phyloP scores from a whole-genome alignment of 176 grass and related monocot species.

The Oryza meridionalis region DNA sequence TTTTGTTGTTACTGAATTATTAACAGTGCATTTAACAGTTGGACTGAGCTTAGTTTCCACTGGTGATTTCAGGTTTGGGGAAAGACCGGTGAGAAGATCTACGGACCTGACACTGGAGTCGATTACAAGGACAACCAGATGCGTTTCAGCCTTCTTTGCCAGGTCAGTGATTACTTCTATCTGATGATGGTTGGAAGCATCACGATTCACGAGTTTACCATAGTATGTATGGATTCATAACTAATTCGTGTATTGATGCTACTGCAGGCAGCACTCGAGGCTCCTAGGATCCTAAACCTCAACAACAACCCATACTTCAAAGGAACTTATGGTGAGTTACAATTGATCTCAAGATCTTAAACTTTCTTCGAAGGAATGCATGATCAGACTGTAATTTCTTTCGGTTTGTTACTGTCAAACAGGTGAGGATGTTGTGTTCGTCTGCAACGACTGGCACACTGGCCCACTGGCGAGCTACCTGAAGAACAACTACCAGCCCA shows the following conservation, averaged over 20 bases:
- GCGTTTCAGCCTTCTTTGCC: slow-evolving; percentile 87
- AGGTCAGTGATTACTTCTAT: slow-evolving; percentile 42
- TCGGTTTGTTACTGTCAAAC: background rate
- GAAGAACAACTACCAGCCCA: slow-evolving; percentile 72
- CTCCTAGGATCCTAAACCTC: slow-evolving; percentile 77
- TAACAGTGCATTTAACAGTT: background rate
- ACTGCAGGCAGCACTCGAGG: slow-evolving; percentile 84
- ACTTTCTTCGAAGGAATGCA: background rate
- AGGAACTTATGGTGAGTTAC: slow-evolving; percentile 71
- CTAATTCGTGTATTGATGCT: background rate
- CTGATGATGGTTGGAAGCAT: background rate
- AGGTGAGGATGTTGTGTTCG: slow-evolving; percentile 89
- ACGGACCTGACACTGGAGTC: slow-evolving; percentile 70
- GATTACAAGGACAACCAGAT: slow-evolving; percentile 88
- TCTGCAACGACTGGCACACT: slow-evolving; percentile 99
- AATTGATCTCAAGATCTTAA: background rate
- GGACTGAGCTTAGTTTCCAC: slow-evolving; percentile 6
- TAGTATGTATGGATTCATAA: background rate
- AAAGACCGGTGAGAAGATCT: slow-evolving; percentile 93
- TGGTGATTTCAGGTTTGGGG: slow-evolving; percentile 76
- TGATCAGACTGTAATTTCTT: slow-evolving; percentile 1
- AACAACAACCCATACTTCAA: slow-evolving; percentile 66
- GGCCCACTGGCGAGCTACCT: slow-evolving; percentile 72
- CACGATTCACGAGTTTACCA: background rate
- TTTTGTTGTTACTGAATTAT: background rate